Percentiles rank a stretch among this genome's conserved stretches.
phyloP scores from a whole-genome alignment of 306 rosid genomes.

The Rosa lucieae region DNA sequence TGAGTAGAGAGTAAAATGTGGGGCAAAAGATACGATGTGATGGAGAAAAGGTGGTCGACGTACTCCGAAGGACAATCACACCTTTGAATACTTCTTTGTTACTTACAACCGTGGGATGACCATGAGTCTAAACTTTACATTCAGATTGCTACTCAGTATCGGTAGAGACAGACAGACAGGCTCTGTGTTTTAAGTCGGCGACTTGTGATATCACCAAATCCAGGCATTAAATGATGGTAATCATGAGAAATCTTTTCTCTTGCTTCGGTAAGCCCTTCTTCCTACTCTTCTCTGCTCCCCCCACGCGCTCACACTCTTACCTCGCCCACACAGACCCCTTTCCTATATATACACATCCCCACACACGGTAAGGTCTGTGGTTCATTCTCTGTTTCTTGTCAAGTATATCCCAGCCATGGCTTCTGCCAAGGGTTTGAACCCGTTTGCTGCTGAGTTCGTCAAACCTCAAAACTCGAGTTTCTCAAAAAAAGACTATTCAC shows the following conservation, averaged over 20 bases:
- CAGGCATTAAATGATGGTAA: neutral
- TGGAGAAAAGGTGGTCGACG: too few relatives aligned
- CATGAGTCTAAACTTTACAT: too few relatives aligned
- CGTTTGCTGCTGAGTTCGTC: neutral
- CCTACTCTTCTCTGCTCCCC: neutral
- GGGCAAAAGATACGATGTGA: too few relatives aligned
- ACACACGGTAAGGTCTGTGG: neutral
- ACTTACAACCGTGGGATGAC: neutral
- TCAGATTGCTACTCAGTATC: neutral
- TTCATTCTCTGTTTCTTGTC: too few relatives aligned
- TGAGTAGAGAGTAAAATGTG: too few relatives aligned
- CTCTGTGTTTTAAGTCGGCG: neutral
- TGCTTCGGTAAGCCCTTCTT: neutral
- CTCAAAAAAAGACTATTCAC: neutral
- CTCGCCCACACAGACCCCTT: neutral
- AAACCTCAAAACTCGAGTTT: neutral
- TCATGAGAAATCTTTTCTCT: conserved; percentile 8
- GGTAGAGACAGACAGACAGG: neutral
- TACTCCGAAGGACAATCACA: too few relatives aligned
- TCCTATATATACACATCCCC: neutral
- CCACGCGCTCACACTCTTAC: neutral
- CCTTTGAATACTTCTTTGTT: too few relatives aligned
- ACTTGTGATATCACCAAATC: neutral
- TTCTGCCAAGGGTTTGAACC: conserved; percentile 4
- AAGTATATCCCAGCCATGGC: neutral